These are phyloP conservation scores for Metschnikowia continentalis DNA, from an alignment of 805 yeast species.

Conservation along the genomic window DNA sequence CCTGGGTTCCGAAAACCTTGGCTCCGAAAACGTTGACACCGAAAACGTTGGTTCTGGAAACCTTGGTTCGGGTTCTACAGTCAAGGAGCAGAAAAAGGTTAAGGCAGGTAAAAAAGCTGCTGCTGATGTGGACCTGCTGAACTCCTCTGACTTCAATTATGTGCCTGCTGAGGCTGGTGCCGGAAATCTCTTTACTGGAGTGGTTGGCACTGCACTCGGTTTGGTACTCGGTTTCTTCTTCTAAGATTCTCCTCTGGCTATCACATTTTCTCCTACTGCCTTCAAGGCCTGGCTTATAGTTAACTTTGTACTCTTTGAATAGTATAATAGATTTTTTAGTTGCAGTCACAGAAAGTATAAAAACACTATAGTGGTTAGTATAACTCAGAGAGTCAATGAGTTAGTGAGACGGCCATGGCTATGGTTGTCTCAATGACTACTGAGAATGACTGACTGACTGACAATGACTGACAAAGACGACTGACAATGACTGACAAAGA, in stretches of 20 bases:
- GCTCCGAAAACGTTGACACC: not conserved
- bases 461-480: too few species aligned
- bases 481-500: too few species aligned
- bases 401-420: too few species aligned
- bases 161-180: slow-evolving; percentile 10
- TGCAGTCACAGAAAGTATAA: too few species aligned
- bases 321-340: too few species aligned
- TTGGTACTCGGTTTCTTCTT: slow-evolving; percentile 10
- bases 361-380: too few species aligned
- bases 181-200: slow-evolving; percentile 7
- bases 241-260: slow-evolving; percentile 1
- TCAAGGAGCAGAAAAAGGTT: not conserved
- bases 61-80: not conserved
- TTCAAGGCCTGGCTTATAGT: not conserved
- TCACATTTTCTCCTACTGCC: not conserved
- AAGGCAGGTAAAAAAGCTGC: not conserved
- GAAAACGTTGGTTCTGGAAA: not conserved
- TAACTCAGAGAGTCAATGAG: too few species aligned
- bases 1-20: not conserved
- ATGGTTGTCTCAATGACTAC: too few species aligned
- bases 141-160: slow-evolving; percentile 1
- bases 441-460: too few species aligned
- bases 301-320: too few species aligned
- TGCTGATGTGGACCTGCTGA: not conserved
- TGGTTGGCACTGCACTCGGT: slow-evolving; percentile 10